Percentiles rank a stretch among this genome's conserved stretches.
These are phyloP conservation scores for Penicillium paxilli DNA, from an alignment of 495 filamentous ascomycete genomes.

Conservation along the genomic window DNA sequence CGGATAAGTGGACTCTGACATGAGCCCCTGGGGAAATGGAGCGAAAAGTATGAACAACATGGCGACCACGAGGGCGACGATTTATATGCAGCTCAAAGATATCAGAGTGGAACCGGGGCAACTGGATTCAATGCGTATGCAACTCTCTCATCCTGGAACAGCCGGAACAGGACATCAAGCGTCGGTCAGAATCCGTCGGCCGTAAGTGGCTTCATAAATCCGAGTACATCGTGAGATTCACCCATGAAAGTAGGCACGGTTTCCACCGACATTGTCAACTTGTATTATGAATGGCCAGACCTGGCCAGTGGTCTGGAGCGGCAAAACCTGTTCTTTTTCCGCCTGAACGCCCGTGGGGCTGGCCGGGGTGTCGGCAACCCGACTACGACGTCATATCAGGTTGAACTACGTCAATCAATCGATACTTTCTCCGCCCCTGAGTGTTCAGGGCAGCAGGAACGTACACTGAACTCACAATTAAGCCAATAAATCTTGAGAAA, in stretches of 20 bases:
- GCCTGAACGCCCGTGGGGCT: constrained; percentile 3
- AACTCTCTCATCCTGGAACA: not conserved
- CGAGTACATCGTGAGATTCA: not conserved
- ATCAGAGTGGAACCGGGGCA: not conserved
- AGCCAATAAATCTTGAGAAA: not conserved
- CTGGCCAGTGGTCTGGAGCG: not conserved
- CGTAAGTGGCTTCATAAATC: not conserved
- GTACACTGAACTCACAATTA: not conserved
- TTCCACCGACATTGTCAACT: not conserved
- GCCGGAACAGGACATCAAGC: not conserved
- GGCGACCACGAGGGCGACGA: not conserved
- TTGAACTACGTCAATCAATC: constrained; percentile 10
- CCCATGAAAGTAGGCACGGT: not conserved
- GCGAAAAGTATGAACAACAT: not conserved
- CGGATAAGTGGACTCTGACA: not conserved
- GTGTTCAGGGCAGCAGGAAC: not conserved
- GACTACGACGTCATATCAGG: constrained; percentile 9
- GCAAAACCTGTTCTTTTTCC: constrained; percentile 13
- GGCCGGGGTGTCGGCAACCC: constrained; percentile 5
- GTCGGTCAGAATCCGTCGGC: not conserved
- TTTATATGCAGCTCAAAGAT: constrained; percentile 4
- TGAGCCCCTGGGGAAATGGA: not conserved
- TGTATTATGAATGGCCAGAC: not conserved
- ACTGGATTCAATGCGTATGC: not conserved
- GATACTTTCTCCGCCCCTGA: not conserved